These are phyloP conservation scores for Candida multigemmis DNA, from an alignment of 805 yeast genomes.

Conservation along the genomic window DNA sequence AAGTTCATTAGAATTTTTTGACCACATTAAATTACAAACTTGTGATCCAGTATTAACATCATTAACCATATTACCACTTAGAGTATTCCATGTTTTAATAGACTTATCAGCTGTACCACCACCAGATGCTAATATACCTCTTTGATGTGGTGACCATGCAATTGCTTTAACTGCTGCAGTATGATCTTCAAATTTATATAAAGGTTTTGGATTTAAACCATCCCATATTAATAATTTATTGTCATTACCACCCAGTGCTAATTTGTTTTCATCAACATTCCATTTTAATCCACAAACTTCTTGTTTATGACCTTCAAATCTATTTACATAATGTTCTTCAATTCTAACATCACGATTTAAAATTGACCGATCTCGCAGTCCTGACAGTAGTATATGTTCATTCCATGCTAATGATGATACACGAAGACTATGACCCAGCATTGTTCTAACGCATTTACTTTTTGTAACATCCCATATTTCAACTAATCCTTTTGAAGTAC, in stretches of 20 bases:
- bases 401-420: conserved; percentile 93
- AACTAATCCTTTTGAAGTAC: conserved; percentile 78
- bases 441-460: conserved; percentile 73
- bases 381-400: conserved; percentile 78
- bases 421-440: conserved; percentile 84
- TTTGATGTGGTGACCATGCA: conserved; percentile 96
- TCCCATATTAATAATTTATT: conserved; percentile 85
- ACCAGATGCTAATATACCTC: conserved; percentile 89
- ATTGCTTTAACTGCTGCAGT: conserved; percentile 94
- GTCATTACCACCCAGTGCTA: conserved; percentile 96
- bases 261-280: conserved; percentile 84
- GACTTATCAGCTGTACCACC: conserved; percentile 95
- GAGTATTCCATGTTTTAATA: conserved; percentile 87
- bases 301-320: conserved; percentile 71
- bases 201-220: conserved; percentile 59
- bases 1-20: conserved; percentile 81
- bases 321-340: conserved; percentile 70
- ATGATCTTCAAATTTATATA: conserved; percentile 71
- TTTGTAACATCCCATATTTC: conserved; percentile 93
- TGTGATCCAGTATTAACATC: conserved; percentile 96
- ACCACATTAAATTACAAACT: conserved; percentile 92
- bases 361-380: conserved; percentile 78
- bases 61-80: conserved; percentile 61
- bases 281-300: conserved; percentile 95
- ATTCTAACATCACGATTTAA: conserved; percentile 87